phyloP scores from a whole-genome alignment of 2,329 filamentous ascomycete genomes.

The Microcera coccophila region DNA sequence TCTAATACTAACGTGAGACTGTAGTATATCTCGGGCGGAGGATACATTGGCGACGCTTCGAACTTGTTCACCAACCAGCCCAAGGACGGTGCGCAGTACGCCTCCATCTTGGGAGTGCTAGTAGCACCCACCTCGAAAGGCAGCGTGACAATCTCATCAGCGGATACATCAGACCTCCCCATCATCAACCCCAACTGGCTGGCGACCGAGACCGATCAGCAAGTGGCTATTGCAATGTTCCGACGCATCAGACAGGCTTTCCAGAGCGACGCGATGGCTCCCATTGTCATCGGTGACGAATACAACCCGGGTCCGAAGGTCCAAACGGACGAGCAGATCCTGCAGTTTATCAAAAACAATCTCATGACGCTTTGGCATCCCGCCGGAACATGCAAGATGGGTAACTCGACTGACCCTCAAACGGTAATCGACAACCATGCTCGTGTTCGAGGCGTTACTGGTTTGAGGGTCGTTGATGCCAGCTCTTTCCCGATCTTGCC shows the following conservation, averaged over 20 bases:
- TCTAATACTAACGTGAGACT: too few species aligned
- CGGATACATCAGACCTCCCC: slow-evolving; percentile 35
- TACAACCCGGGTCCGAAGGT: slow-evolving; percentile 35
- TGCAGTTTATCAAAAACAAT: slow-evolving; percentile 28
- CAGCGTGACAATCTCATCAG: slow-evolving; percentile 38
- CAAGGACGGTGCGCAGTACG: slow-evolving; percentile 19
- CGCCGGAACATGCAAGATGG: too few species aligned
- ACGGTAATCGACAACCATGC: too few species aligned
- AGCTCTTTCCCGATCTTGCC: too few species aligned
- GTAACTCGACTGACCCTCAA: too few species aligned
- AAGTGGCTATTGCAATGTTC: slow-evolving; percentile 41
- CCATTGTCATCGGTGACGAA: too few species aligned
- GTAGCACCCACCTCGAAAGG: slow-evolving; percentile 42
- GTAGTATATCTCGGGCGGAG: too few species aligned
- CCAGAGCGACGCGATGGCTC: slow-evolving; percentile 27
- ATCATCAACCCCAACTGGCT: slow-evolving; percentile 47
- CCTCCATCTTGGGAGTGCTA: slow-evolving; percentile 28
- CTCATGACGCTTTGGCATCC: slow-evolving; percentile 23
- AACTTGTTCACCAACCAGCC: too few species aligned
- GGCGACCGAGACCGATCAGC: slow-evolving; percentile 38
- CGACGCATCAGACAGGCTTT: slow-evolving; percentile 22
- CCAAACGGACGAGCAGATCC: slow-evolving; percentile 41
- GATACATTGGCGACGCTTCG: too few species aligned
- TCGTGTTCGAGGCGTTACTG: too few species aligned
- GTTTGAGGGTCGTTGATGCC: too few species aligned